Conservation (phyloP, 139 green algal genomes). For the Asterochloris sp. region DNA sequence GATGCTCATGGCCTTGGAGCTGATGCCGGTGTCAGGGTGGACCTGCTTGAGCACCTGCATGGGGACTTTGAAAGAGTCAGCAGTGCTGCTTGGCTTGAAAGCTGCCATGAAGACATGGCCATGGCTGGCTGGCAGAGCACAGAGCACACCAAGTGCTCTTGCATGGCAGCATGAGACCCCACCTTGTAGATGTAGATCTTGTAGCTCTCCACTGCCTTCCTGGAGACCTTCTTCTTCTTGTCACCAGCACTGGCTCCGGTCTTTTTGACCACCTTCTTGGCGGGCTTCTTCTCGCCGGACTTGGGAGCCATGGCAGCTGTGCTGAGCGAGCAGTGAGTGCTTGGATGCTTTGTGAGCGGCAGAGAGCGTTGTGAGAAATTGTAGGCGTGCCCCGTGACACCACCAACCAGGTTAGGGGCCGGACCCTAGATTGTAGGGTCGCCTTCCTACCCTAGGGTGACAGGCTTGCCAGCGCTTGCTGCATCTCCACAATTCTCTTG, state of each 20-base stretch:
- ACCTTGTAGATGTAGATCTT: slow-evolving; percentile 99
- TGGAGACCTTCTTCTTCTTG: slow-evolving; percentile 36
- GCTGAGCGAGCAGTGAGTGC: too few relatives aligned
- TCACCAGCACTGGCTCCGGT: not conserved
- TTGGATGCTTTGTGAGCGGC: too few relatives aligned
- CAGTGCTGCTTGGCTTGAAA: too few relatives aligned
- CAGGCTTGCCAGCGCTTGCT: too few relatives aligned
- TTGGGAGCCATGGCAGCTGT: slow-evolving; percentile 26
- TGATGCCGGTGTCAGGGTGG: slow-evolving; percentile 96
- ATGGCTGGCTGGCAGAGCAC: not conserved
- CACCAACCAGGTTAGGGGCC: too few relatives aligned
- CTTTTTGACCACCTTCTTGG: slow-evolving; percentile 30
- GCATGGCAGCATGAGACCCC: not conserved
- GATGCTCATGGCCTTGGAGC: slow-evolving; percentile 95
- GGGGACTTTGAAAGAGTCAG: too few relatives aligned
- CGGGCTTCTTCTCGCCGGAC: slow-evolving; percentile 28
- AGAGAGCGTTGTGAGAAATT: too few relatives aligned
- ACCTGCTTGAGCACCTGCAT: slow-evolving; percentile 80
- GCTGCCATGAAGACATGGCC: not conserved
- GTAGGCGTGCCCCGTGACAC: too few relatives aligned
- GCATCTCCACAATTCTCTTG: too few relatives aligned
- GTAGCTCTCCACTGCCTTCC: slow-evolving; percentile 84
- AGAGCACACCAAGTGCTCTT: not conserved
- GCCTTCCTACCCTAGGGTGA: too few relatives aligned
- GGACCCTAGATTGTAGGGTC: too few relatives aligned